Base-by-base conservation (phyloP, 1,284 basidiomycete genomes). In the Earliella scabrosa region DNA sequence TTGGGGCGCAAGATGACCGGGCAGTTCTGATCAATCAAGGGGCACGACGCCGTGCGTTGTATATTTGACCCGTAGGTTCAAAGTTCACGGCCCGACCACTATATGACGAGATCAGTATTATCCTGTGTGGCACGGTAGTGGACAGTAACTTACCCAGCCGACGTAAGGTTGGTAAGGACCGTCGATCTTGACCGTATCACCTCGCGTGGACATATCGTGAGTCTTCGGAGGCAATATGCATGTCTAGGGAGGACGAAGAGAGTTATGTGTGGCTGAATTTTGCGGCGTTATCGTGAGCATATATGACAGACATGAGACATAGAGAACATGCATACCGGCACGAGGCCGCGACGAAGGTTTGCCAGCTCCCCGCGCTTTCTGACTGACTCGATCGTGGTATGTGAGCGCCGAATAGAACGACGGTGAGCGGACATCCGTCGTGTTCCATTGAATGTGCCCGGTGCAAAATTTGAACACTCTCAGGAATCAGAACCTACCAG, bases 21-120 rank as follows among this genome's bases (percentile, higher is more conserved):
- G 13, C 29, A 31, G 29, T 13, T 31, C 29, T 6, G 7, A 13
- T 31, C 13, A 13, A 13, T 31, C 29, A 31, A 13, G 29, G 29
- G n/a, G n/a, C n/a, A n/a, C n/a, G n/a, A n/a, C n/a, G n/a, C n/a
- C n/a, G n/a, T n/a, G n/a, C n/a, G n/a, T n/a, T 13, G 21, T n/a
- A n/a, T n/a, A n/a, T n/a, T n/a, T n/a, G n/a, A n/a, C n/a, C n/a
- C n/a, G n/a, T n/a, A n/a, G n/a, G n/a, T n/a, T n/a, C n/a, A n/a
- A n/a, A n/a, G n/a, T n/a, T n/a, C 31, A 27, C 18, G 38, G 29
- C n/a, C 40, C 20, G 18, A 38, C 16, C 14, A 7, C 11, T n/a
- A 21, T 10, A 38, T 40, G 43, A 50, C 51, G 47, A 49, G 29
- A 58, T 45, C 20, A 27, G 41, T 18, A 51, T 46, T 26, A 47